Evolutionary conservation across 2,329 filamentous ascomycete genomes (phyloP), one percentile per base, ranked within the genome.

Genomic region (Penicillium polonicum): DNA sequence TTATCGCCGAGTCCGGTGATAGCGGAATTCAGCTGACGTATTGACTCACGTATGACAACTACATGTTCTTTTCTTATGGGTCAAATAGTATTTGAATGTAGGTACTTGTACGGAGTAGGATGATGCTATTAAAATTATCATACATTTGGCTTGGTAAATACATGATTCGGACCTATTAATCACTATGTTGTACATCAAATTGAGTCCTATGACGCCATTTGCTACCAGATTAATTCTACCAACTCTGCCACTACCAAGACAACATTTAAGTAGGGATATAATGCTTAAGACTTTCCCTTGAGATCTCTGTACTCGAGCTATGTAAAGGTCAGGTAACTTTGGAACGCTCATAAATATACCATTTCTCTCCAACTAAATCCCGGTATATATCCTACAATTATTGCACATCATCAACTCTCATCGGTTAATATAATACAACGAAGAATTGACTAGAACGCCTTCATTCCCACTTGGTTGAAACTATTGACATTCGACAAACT

Each of bases 1-100:
- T 65, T 65, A 65, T 65, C 63, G 52, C 54, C 48, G 42, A 33
- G 35, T 55, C 33, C 48, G 56, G 59, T 58, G 59, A 61, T 61
- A 57, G 46, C 39, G 46, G 48, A 19, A 21, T 39, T 19, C 33
- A 31, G 33, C 36, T n/a, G 31, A 3, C 13, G 4, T 13, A 13
- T 35, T 39, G n/a, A 39, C 36, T 38, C 35, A 38, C 23, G 7
- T 36, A 6, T 19, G 36, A 42, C 17, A 29, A 41, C 25, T 41
- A 43, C 49, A 35, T 25, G 17, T 35, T 19, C 27, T 35, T 35
- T 31, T 52, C 4, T n/a, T 15, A 33, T 42, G 23, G 25, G 36
- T n/a, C 38, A 52, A 21, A 21, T 23, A 2, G 7, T 33, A 21
- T 4, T 17, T 10, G 15, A 1, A 9, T 15, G 1, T 15, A 19